A percentile compares a stretch with the other conserved stretches of the same genome.
phyloP scores from a whole-genome alignment of 768 basidiomycete genomes.

The Russula sp. region DNA sequence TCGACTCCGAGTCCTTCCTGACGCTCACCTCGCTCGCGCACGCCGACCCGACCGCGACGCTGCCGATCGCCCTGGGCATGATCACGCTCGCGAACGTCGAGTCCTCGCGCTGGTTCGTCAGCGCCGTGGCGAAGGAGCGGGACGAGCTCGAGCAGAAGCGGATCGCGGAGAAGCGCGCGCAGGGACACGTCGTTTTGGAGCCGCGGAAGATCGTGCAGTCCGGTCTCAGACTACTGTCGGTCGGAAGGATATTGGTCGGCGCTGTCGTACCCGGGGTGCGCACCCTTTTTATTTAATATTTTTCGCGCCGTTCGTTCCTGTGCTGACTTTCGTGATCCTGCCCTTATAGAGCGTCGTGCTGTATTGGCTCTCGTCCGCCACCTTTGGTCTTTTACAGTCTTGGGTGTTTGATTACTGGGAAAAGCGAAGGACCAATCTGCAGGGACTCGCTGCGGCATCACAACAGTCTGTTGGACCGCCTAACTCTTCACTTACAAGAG shows the following conservation, averaged over 20 bases:
- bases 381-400: constrained; percentile 67
- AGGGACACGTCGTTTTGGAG: constrained; percentile 41
- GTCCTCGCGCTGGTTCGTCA: constrained; percentile 61
- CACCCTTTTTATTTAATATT: constrained; percentile 2
- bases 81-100: constrained; percentile 78
- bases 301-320: neutral
- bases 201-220: constrained; percentile 49
- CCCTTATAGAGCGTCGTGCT: constrained; percentile 52
- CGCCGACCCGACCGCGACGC: constrained; percentile 60
- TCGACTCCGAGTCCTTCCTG: constrained; percentile 74
- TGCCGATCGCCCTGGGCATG: constrained; percentile 68
- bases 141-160: constrained; percentile 43
- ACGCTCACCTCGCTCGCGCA: constrained; percentile 65
- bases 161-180: constrained; percentile 40
- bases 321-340: constrained; percentile 1
- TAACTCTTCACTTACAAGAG: neutral
- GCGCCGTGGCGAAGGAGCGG: constrained; percentile 48
- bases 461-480: neutral
- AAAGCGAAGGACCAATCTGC: constrained; percentile 32
- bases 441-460: neutral
- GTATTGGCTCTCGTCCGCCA: constrained; percentile 75
- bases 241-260: constrained; percentile 62
- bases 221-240: constrained; percentile 48
- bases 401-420: constrained; percentile 69
- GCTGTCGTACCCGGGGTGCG: constrained; percentile 67